These are phyloP conservation scores for Sugiyamaella sp. DNA, from an alignment of 1,139 yeast genomes.

Conservation along the genomic window DNA sequence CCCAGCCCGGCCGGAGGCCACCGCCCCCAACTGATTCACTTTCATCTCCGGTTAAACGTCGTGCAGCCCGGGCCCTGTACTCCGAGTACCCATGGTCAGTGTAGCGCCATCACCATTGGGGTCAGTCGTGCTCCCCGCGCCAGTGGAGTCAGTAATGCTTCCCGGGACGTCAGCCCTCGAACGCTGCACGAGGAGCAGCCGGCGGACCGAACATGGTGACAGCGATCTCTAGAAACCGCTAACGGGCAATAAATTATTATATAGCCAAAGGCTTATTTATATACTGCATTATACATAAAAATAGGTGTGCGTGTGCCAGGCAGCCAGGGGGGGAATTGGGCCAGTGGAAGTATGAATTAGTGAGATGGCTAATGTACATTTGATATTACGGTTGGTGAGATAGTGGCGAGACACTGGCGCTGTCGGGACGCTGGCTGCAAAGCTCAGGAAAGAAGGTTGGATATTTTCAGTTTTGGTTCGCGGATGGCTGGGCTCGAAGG, in stretches of 20 bases:
- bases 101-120: no score
- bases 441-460: slow-evolving; percentile 33
- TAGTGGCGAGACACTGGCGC: background rate
- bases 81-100: no score
- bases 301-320: background rate
- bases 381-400: slow-evolving; percentile 4
- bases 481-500: slow-evolving; percentile 2
- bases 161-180: no score
- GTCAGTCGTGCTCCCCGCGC: no score
- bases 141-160: no score
- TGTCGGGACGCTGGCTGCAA: background rate
- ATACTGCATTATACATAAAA: slow-evolving; percentile 11
- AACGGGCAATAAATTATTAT: background rate
- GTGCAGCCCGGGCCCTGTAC: no score
- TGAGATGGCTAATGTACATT: slow-evolving; percentile 17
- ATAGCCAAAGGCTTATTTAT: background rate
- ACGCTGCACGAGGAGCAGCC: no score
- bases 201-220: no score
- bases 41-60: no score
- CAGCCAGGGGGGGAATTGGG: no score
- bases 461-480: slow-evolving; percentile 31
- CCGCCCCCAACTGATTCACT: no score
- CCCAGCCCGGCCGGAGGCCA: slow-evolving; percentile 2
- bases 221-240: background rate
- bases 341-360: slow-evolving; percentile 2